Evolutionary conservation across 78 protist genomes (phyloP), one percentile per base, ranked within the genome.

Genomic region (Speleostelium caveatum): DNA sequence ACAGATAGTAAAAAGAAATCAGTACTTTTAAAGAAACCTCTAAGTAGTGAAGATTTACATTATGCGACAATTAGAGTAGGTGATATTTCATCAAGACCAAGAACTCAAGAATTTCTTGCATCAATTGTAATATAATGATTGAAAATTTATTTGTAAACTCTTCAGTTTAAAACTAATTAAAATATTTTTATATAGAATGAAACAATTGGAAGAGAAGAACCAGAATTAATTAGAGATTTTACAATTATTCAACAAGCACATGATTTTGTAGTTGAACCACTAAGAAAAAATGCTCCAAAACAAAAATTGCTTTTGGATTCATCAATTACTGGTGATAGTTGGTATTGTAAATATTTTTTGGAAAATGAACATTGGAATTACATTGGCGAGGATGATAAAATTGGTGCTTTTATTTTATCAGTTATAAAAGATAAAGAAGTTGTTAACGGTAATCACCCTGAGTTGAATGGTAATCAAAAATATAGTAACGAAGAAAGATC

Each of bases 331-430:
- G 53, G 56, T 32, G 90, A 83, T 19, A 69, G 72, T 42, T 83
- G 90, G 90, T 83, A 83, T 59, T 61, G 69, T 73, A 83, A 83
- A 45, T 73, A 83, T 45, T 83, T 69, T 62, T 66, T 26, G 26
- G 58, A 17, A 3, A 35, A 41, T 22, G 90, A 83, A 10, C 90
- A 83, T 41, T 56, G 24, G 41, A 83, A 83, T 17, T 83, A 59
- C 69, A 69, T 83, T 28, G 90, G 90, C 5, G 79, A 83, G 26
- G 79, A 83, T 22, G 67, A 60, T 1, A 83, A 83, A 59, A 83
- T 2, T 41, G 90, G 90, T 56, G 32, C 75, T 12, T 83, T 59
- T 36, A 69, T 83, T 14, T 41, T 83, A 38, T 83, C 90, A 56
- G 36, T 67, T 8, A 35, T 55, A 10, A 83, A 69, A 77, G 78